Percentiles rank a stretch among this genome's conserved stretches.
phyloP scores from a whole-genome alignment of 805 yeast species.

The Blastobotrys chiropterorum region DNA sequence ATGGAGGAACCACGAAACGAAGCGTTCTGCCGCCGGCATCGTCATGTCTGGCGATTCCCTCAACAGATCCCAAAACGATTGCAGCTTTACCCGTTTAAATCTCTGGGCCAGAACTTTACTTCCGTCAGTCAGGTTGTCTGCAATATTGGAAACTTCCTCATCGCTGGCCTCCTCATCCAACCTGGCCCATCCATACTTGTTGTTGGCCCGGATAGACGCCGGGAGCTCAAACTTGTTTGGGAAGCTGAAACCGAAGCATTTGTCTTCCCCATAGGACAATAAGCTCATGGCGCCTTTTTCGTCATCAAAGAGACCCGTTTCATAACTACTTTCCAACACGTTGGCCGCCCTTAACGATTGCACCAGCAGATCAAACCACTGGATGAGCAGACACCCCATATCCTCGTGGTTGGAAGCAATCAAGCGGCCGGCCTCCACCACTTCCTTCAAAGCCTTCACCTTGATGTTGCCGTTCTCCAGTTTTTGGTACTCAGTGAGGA shows the following conservation, averaged over 20 bases:
- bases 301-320: background rate
- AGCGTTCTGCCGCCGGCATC: background rate
- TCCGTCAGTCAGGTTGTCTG: background rate
- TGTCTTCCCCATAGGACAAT: background rate
- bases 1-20: background rate
- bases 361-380: background rate
- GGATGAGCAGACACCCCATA: background rate
- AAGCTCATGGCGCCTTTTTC: background rate
- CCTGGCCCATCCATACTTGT: background rate
- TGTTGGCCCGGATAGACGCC: background rate
- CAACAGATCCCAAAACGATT: background rate
- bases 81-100: background rate
- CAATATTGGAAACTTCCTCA: background rate
- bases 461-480: background rate
- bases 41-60: background rate
- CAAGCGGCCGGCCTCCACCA: background rate
- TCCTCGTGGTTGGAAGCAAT: background rate
- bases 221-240: background rate
- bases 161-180: background rate
- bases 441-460: background rate
- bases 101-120: background rate
- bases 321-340: background rate
- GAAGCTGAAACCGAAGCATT: background rate
- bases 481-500: background rate
- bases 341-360: background rate